These are phyloP conservation scores for Periconia digitata DNA, from an alignment of 2,329 filamentous ascomycete genomes.

Conservation along the genomic window DNA sequence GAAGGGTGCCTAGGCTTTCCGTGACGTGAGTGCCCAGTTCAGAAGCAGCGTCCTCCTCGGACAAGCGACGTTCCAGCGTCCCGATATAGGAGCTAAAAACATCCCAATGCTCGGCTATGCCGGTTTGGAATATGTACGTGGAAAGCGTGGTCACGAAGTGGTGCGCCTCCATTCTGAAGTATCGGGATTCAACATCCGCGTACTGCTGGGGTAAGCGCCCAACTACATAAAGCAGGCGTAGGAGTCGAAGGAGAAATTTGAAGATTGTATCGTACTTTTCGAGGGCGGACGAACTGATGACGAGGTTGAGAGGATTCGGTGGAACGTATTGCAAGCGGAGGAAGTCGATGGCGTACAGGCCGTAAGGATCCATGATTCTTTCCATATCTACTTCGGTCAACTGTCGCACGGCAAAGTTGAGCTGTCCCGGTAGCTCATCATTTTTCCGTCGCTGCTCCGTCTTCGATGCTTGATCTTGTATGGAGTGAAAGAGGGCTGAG, in stretches of 20 bases:
- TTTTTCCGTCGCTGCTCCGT: constrained; percentile 8
- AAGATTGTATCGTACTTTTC: constrained; percentile 86
- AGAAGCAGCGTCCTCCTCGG: constrained; percentile 45
- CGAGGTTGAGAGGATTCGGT: constrained; percentile 67
- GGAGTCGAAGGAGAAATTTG: constrained; percentile 72
- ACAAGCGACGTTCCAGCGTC: constrained; percentile 61
- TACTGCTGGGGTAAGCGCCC: constrained; percentile 40
- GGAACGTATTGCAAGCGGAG: constrained; percentile 82
- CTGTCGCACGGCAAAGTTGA: constrained; percentile 73
- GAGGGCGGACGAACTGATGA: constrained; percentile 72
- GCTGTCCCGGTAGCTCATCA: constrained; percentile 46
- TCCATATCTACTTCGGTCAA: constrained; percentile 77
- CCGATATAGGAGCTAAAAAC: constrained; percentile 68
- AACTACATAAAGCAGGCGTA: constrained; percentile 77
- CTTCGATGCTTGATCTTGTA: constrained; percentile 5
- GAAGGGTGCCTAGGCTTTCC: constrained; percentile 67
- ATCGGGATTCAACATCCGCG: constrained; percentile 18
- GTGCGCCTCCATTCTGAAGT: constrained; percentile 73
- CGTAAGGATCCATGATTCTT: constrained; percentile 78
- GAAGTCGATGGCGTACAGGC: constrained; percentile 90
- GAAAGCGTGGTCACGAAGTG: constrained; percentile 75
- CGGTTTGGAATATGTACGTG: constrained; percentile 78
- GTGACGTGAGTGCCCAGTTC: constrained; percentile 50
- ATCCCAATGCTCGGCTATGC: constrained; percentile 72
- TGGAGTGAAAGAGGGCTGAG: constrained; percentile 34